phyloP scores from a whole-genome alignment of 2,329 filamentous ascomycete species.

The Metarhizium rileyi region DNA sequence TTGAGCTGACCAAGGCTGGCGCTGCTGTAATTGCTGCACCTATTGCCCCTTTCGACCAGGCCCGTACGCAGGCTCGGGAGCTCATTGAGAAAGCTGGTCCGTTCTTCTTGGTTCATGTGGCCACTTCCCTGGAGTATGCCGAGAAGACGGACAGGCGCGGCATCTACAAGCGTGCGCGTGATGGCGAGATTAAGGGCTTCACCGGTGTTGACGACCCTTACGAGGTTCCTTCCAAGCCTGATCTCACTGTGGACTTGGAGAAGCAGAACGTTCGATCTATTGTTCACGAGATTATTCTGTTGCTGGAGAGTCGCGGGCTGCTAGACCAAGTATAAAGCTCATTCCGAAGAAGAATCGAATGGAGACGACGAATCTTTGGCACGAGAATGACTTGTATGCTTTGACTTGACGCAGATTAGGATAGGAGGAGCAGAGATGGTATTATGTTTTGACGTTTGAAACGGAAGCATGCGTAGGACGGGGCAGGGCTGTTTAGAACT shows the following conservation, averaged over 20 bases:
- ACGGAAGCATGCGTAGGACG: not conserved
- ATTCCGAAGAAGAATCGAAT: not conserved
- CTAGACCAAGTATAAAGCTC: constrained; percentile 56
- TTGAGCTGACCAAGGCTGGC: constrained; percentile 85
- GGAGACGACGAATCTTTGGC: not conserved
- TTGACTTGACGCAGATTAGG: not conserved
- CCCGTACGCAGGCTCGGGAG: constrained; percentile 69
- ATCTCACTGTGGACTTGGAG: constrained; percentile 75
- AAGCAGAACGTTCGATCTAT: constrained; percentile 85
- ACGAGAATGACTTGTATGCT: not conserved
- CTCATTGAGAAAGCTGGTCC: constrained; percentile 78
- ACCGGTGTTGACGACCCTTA: constrained; percentile 98
- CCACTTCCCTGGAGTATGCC: constrained; percentile 81
- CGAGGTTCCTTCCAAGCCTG: constrained; percentile 70
- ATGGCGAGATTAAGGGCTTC: constrained; percentile 93
- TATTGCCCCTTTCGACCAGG: constrained; percentile 83
- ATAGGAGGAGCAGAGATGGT: not conserved
- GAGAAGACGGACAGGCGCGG: constrained; percentile 94
- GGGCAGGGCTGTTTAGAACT: not conserved
- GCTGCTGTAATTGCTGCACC: constrained; percentile 93
- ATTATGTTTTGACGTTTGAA: not conserved
- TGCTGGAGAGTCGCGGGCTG: constrained; percentile 83
- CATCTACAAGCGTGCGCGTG: constrained; percentile 74
- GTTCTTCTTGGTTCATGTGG: constrained; percentile 94
- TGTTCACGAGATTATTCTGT: constrained; percentile 90